Percentiles rank a stretch among this genome's conserved stretches.
phyloP scores from a whole-genome alignment of 768 basidiomycete genomes.

The Clavaria fumosa region DNA sequence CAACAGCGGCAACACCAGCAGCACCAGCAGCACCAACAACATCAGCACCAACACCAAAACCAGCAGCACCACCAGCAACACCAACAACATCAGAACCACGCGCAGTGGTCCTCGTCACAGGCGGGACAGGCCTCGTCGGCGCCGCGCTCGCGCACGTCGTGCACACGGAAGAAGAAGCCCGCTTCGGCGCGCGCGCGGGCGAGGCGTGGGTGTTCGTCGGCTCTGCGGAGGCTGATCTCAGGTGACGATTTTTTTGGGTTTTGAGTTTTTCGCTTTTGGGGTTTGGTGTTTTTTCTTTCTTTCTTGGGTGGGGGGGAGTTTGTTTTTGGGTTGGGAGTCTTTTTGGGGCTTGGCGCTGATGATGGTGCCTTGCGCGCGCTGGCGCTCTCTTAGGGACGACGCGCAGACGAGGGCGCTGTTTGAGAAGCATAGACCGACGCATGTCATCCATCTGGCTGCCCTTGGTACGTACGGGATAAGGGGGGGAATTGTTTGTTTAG shows the following conservation, averaged over 20 bases:
- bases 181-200: constrained; percentile 58
- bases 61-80: no score
- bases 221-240: constrained; percentile 72
- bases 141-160: constrained; percentile 67
- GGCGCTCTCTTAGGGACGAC: constrained; percentile 35
- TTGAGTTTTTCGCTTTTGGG: no score
- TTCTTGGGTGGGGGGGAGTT: no score
- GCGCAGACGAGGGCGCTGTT: constrained; percentile 58
- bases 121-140: constrained; percentile 80
- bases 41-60: no score
- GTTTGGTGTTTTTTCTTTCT: no score
- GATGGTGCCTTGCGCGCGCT: constrained; percentile 4
- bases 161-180: constrained; percentile 61
- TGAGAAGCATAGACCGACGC: constrained; percentile 85
- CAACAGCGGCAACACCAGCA: no score
- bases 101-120: constrained; percentile 65
- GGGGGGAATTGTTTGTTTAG: no score
- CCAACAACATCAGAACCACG: no score
- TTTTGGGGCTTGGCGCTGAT: neutral
- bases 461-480: constrained; percentile 63
- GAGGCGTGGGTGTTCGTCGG: constrained; percentile 81
- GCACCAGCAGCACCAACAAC: no score
- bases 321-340: no score
- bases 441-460: constrained; percentile 94
- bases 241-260: constrained; percentile 32